These are phyloP conservation scores for Polytrichum formosum DNA, from an alignment of 225 moss, liverwort and hornwort genomes.

Conservation along the genomic window DNA sequence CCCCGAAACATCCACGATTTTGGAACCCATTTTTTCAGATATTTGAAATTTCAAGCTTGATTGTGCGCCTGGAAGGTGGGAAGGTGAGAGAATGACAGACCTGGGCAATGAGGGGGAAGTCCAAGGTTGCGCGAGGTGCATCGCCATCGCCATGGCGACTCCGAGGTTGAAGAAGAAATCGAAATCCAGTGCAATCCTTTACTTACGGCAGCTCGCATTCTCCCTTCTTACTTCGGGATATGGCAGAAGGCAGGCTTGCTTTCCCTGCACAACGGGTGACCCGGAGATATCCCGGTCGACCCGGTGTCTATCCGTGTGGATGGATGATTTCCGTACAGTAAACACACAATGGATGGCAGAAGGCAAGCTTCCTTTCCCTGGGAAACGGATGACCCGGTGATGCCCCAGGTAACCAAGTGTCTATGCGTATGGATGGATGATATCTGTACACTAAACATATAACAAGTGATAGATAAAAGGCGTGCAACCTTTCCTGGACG, in stretches of 20 bases:
- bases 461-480: no score
- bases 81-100: constrained; percentile 7
- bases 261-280: not conserved
- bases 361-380: no score
- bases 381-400: no score
- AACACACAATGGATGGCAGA: no score
- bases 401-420: no score
- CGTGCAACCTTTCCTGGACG: no score
- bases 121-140: constrained; percentile 45
- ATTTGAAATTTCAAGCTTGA: not conserved
- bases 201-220: not conserved
- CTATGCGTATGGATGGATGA: no score
- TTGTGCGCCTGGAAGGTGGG: not conserved
- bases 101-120: constrained; percentile 27
- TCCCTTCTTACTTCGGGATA: not conserved
- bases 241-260: not conserved
- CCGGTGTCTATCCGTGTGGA: not conserved
- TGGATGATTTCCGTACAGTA: no score
- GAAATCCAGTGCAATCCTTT: no score
- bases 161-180: not conserved
- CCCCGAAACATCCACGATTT: not conserved
- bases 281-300: not conserved
- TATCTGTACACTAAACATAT: no score
- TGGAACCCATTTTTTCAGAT: not conserved
- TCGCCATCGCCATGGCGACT: constrained; percentile 48